These are phyloP conservation scores for Solanum hybrid DNA, from an alignment of 305 asterid species.

Conservation along the genomic window DNA sequence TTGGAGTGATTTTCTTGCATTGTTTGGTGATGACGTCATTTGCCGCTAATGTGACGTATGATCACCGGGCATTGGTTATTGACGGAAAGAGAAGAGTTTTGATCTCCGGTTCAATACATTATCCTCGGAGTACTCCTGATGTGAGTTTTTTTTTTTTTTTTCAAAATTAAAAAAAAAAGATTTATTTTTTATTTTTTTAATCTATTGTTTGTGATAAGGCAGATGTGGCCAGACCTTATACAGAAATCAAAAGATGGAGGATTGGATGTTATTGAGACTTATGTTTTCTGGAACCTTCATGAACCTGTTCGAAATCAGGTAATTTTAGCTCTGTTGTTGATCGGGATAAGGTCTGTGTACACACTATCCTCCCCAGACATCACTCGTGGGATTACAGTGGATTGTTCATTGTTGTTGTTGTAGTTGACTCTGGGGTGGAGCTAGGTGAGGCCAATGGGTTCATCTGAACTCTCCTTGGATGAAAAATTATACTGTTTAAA, in stretches of 20 bases:
- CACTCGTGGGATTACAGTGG: neutral
- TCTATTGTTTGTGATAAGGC: neutral
- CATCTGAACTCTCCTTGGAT: neutral
- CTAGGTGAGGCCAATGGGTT: neutral
- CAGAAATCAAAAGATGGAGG: conserved; percentile 91
- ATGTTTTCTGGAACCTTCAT: conserved; percentile 87
- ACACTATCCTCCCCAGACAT: neutral
- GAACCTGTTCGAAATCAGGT: conserved; percentile 89
- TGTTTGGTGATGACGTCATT: conserved; percentile 35
- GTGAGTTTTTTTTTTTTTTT: conserved; percentile 12
- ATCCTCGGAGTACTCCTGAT: conserved; percentile 95
- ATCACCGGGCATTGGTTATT: conserved; percentile 72
- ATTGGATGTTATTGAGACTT: conserved; percentile 77
- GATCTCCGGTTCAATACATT: conserved; percentile 90
- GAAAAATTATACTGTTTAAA: neutral
- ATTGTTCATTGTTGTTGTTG: neutral
- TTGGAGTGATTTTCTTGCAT: conserved; percentile 3
- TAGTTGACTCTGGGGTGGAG: neutral
- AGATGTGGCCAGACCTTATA: conserved; percentile 98
- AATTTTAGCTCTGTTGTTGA: neutral
- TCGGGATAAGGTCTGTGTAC: neutral
- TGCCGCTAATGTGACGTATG: conserved; percentile 83
- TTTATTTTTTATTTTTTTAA: neutral
- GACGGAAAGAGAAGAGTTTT: conserved; percentile 66
- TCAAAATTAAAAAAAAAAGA: neutral